Conservation (phyloP, 139 green algal genomes). For the Chlamydomonas sphaeroides region DNA sequence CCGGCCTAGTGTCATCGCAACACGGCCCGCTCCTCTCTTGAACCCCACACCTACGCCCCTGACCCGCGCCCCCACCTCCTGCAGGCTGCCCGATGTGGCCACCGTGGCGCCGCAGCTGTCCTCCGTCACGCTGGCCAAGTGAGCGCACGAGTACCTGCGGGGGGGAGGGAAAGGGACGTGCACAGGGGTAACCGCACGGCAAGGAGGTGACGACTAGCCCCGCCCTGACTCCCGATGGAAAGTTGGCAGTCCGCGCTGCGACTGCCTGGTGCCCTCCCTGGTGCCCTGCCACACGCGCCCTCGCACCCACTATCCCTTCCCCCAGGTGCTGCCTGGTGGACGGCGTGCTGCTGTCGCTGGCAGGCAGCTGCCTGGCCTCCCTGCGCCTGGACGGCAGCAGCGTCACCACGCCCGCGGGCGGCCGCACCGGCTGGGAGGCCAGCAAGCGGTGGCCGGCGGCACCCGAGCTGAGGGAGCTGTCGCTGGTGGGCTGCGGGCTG, state of each 20-base stretch:
- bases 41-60: neutral
- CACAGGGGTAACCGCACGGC: too few species aligned
- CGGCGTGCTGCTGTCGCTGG: neutral
- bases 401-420: neutral
- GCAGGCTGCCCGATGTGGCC: constrained; percentile 3
- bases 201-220: too few species aligned
- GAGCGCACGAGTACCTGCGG: too few species aligned
- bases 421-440: neutral
- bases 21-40: too few species aligned
- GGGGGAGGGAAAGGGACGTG: too few species aligned
- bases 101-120: neutral
- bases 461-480: neutral
- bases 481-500: constrained; percentile 13
- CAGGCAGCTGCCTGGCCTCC: neutral
- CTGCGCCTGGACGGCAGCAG: constrained; percentile 18
- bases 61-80: neutral
- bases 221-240: too few species aligned
- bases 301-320: neutral
- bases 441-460: neutral
- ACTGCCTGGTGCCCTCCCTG: neutral
- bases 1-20: too few species aligned
- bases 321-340: constrained; percentile 18
- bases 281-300: too few species aligned
- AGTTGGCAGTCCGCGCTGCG: too few species aligned
- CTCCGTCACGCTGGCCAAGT: too few species aligned